Evolutionary conservation across 139 green algal species (phyloP).

Genomic region (Nannochloris sp.): DNA sequence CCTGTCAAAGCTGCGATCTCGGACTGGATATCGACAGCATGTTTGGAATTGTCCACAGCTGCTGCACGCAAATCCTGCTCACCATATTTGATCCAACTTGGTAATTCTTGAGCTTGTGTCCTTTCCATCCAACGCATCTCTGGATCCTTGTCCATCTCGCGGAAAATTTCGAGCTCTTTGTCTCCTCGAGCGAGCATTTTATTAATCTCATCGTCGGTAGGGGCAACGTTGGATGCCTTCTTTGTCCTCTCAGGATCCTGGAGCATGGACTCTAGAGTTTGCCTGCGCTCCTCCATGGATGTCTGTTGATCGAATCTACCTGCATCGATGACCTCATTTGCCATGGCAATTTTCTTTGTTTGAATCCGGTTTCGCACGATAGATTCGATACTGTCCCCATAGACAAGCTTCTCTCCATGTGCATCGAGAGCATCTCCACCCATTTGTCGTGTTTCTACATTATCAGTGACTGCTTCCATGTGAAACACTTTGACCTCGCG

Average conservation of each 20-base stretch:
- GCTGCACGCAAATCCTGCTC: slow-evolving; percentile 5
- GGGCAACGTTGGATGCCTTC: slow-evolving; percentile 49
- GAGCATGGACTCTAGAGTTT: slow-evolving; percentile 77
- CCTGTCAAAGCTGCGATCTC: slow-evolving; percentile 4
- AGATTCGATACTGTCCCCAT: slow-evolving; percentile 84
- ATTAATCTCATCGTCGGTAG: slow-evolving; percentile 49
- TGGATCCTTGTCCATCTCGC: slow-evolving; percentile 30
- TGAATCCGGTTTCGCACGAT: slow-evolving; percentile 96
- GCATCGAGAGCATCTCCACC: no score
- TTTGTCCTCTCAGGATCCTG: slow-evolving; percentile 50
- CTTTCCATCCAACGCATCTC: slow-evolving; percentile 14
- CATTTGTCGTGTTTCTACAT: neutral
- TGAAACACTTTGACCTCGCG: slow-evolving; percentile 86
- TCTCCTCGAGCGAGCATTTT: slow-evolving; percentile 36
- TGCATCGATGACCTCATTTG: slow-evolving; percentile 91
- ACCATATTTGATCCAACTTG: slow-evolving; percentile 3
- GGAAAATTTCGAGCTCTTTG: slow-evolving; percentile 37
- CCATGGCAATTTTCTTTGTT: slow-evolving; percentile 97
- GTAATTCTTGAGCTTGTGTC: neutral
- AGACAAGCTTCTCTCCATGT: slow-evolving; percentile 20
- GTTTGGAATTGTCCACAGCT: slow-evolving; percentile 1
- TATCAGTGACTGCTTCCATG: slow-evolving; percentile 77
- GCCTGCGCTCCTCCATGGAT: slow-evolving; percentile 74
- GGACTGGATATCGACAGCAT: neutral
- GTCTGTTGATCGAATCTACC: slow-evolving; percentile 90